Percentiles rank a stretch among this genome's conserved stretches.
phyloP scores from a whole-genome alignment of 192 early-diverging fungal genomes.

The Mortierella hygrophila region DNA sequence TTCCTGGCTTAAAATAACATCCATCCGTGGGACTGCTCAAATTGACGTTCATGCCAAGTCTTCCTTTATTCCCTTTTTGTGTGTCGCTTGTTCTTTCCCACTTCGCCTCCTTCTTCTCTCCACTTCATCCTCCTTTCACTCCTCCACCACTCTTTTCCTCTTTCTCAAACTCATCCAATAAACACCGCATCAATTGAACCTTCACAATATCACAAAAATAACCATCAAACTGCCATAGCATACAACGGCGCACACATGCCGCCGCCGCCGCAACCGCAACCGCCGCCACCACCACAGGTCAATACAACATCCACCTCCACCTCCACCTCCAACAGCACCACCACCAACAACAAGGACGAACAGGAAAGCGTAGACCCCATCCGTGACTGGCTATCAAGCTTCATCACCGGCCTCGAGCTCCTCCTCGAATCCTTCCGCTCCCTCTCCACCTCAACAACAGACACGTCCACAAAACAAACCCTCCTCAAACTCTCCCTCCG shows the following conservation, averaged over 20 bases:
- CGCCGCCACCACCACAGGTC: not conserved
- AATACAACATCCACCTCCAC: no score
- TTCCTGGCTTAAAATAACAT: no score
- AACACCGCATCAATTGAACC: not conserved
- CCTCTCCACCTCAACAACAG: not conserved
- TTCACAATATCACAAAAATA: no score
- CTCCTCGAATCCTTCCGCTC: constrained; percentile 24
- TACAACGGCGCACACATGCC: constrained; percentile 6
- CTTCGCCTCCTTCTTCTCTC: not conserved
- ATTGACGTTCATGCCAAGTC: not conserved
- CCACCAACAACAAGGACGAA: not conserved
- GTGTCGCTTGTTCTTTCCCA: not conserved
- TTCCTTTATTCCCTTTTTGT: not conserved
- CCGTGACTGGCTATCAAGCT: constrained; percentile 21
- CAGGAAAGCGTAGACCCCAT: constrained; percentile 5
- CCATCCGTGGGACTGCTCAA: not conserved
- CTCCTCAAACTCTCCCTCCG: constrained; percentile 7
- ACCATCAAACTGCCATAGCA: not conserved
- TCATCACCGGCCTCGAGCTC: constrained; percentile 28
- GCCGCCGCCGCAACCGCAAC: not conserved
- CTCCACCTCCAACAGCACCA: not conserved
- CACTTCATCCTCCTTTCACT: not conserved
- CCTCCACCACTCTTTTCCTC: not conserved
- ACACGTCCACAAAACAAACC: not conserved
- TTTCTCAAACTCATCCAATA: not conserved